Conservation (phyloP, 441 rosid genomes). For the Gossypium laxum region DNA sequence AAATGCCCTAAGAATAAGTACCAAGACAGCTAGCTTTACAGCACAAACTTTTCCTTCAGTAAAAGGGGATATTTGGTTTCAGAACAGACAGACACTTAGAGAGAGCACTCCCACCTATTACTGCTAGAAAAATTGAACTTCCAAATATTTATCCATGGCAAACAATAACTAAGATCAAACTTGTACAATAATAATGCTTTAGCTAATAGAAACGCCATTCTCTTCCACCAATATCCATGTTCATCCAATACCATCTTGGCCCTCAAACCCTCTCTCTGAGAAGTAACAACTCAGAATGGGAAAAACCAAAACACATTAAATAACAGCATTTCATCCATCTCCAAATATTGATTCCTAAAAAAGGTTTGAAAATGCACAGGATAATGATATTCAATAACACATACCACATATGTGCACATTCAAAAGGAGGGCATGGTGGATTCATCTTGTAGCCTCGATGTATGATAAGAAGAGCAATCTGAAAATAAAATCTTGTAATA, state of each 20-base stretch:
- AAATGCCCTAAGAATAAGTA: conserved; percentile 1
- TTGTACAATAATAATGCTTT: neutral
- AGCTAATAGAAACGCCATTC: conserved; percentile 10
- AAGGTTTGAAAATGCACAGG: neutral
- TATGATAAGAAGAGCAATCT: conserved; percentile 84
- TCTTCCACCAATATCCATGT: neutral
- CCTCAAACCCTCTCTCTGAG: neutral
- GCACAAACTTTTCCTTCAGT: neutral
- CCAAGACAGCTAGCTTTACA: neutral
- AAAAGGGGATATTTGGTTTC: neutral
- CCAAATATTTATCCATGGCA: neutral
- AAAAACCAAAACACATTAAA: neutral
- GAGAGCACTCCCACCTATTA: neutral
- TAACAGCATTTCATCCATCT: neutral
- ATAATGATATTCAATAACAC: conserved; percentile 13
- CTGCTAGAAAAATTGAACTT: neutral
- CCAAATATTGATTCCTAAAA: neutral
- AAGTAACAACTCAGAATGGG: neutral
- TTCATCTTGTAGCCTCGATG: conserved; percentile 93
- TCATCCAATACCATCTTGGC: neutral
- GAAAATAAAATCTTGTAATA: conserved; percentile 38
- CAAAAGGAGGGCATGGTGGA: conserved; percentile 95
- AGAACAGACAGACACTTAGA: neutral
- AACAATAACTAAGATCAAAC: conserved; percentile 8
- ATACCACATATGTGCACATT: conserved; percentile 97